Conservation (phyloP, 129 eudicot species). For the Flaveria sonorensis region DNA sequence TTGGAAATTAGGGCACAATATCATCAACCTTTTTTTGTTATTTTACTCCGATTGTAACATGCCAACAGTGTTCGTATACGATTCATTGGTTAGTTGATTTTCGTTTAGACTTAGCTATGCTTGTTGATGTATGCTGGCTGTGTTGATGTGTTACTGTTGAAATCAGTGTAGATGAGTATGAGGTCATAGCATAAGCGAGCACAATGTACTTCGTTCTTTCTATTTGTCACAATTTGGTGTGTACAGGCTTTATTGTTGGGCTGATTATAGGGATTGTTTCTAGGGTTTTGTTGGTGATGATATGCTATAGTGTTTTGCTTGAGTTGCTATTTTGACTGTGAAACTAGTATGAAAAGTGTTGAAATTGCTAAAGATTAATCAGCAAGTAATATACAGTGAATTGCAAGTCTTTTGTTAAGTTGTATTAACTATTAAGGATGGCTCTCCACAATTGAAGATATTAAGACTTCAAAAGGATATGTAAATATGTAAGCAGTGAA, state of each 20-base stretch:
- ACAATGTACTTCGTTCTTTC: too few species aligned
- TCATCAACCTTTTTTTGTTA: slow-evolving; percentile 1
- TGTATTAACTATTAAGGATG: neutral
- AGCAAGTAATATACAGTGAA: neutral
- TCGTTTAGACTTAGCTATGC: neutral
- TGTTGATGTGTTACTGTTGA: neutral
- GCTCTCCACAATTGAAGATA: neutral
- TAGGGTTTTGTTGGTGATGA: neutral
- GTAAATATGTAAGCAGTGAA: neutral
- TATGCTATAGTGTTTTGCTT: neutral
- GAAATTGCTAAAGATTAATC: neutral
- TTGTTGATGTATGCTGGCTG: slow-evolving; percentile 1
- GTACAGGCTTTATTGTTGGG: neutral
- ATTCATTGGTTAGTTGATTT: neutral
- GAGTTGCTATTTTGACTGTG: neutral
- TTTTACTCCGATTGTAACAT: slow-evolving; percentile 9
- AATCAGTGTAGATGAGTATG: neutral
- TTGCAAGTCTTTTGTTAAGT: neutral
- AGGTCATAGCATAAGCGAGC: too few species aligned
- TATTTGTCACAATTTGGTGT: too few species aligned
- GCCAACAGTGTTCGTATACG: neutral
- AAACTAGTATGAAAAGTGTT: neutral
- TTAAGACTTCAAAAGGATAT: neutral
- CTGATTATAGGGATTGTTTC: neutral
- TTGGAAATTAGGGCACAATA: slow-evolving; percentile 26